Evolutionary conservation across 495 filamentous ascomycete genomes (phyloP).

Genomic region (Hypoxylon fuscum): DNA sequence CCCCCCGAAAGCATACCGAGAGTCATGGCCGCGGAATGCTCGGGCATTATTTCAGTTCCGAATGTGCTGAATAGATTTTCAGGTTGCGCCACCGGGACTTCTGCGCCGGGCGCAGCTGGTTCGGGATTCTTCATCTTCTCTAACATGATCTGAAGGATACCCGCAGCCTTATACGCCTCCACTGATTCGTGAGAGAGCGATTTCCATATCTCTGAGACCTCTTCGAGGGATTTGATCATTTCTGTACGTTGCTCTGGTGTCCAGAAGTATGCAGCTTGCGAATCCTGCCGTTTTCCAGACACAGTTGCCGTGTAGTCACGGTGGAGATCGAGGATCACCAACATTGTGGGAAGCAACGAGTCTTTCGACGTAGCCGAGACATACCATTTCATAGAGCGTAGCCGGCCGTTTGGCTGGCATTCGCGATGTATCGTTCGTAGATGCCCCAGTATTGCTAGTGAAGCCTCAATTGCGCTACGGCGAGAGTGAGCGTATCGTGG

Average conservation of each 20-base stretch:
- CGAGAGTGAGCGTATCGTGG: conserved; percentile 82
- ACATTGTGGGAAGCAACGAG: conserved; percentile 88
- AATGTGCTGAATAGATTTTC: conserved; percentile 43
- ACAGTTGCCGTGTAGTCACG: conserved; percentile 54
- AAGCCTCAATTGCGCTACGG: conserved; percentile 81
- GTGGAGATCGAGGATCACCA: conserved; percentile 81
- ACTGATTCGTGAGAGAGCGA: conserved; percentile 77
- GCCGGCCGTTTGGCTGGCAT: conserved; percentile 73
- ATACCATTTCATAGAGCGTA: conserved; percentile 77
- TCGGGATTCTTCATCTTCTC: conserved; percentile 67
- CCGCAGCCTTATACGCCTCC: conserved; percentile 85
- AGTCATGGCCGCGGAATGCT: conserved; percentile 82
- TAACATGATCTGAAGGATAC: conserved; percentile 81
- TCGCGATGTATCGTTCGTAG: conserved; percentile 81
- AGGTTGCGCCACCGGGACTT: conserved; percentile 28
- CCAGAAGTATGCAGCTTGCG: conserved; percentile 69
- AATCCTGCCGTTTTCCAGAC: conserved; percentile 46
- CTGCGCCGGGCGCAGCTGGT: conserved; percentile 31
- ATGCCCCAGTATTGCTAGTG: conserved; percentile 76
- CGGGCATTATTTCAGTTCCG: conserved; percentile 55
- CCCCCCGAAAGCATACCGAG: conserved; percentile 80
- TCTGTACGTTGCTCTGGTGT: conserved; percentile 74
- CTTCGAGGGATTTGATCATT: conserved; percentile 78
- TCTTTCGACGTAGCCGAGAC: conserved; percentile 82
- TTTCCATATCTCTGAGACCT: conserved; percentile 81